phyloP scores from a whole-genome alignment of 768 basidiomycete species.

The Boletus vermiculosoides region DNA sequence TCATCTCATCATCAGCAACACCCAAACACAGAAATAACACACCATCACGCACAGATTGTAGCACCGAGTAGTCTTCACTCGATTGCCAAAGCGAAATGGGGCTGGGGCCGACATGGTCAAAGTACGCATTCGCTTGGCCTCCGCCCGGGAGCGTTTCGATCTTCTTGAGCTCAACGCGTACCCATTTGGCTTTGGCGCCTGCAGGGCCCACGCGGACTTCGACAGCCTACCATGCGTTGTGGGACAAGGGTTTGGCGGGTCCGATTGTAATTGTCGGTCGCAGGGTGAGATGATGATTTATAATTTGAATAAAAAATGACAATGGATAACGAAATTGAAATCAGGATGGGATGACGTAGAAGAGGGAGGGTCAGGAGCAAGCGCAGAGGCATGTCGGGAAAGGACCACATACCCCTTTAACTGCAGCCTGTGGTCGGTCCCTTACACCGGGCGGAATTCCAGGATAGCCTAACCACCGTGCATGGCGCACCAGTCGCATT shows the following conservation, averaged over 20 bases:
- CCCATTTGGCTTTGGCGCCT: conserved; percentile 89
- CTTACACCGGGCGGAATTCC: conserved; percentile 79
- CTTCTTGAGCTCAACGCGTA: conserved; percentile 88
- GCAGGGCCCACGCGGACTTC: conserved; percentile 76
- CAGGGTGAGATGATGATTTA: background rate
- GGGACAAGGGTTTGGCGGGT: background rate
- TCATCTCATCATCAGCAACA: background rate
- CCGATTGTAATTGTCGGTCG: conserved; percentile 4
- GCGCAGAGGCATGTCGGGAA: background rate
- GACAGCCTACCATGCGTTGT: conserved; percentile 55
- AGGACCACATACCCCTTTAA: conserved; percentile 69
- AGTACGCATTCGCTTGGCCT: conserved; percentile 66
- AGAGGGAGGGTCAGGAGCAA: conserved; percentile 4
- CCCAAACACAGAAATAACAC: background rate
- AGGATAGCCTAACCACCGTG: conserved; percentile 61
- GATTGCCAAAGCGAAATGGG: conserved; percentile 84
- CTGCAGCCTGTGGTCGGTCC: conserved; percentile 78
- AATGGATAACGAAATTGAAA: conserved; percentile 4
- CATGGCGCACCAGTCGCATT: conserved; percentile 10
- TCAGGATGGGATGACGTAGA: background rate
- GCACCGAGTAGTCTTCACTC: conserved; percentile 64
- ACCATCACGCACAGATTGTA: conserved; percentile 56
- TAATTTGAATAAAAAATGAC: background rate
- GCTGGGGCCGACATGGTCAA: conserved; percentile 44
- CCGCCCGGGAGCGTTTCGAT: conserved; percentile 80